A percentile compares a stretch with the other conserved stretches of the same genome.
Evolutionary conservation across 148 eudicot species (phyloP).

Genomic region (Limonium bicolor): DNA sequence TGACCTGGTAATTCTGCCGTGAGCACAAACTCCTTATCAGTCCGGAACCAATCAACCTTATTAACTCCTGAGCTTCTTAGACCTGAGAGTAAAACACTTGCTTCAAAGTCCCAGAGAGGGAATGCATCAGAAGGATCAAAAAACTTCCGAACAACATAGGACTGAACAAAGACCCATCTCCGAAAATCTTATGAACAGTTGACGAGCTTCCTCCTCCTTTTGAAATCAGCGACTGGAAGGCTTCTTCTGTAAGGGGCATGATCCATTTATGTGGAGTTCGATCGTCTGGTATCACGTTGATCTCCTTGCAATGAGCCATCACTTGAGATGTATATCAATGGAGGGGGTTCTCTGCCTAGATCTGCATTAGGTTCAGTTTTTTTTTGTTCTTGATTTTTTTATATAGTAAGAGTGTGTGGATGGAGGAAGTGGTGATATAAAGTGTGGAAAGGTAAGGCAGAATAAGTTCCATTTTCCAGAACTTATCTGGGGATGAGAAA

Average conservation of each 20-base stretch:
- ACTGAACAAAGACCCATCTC: slow-evolving; percentile 61
- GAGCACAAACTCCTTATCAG: slow-evolving; percentile 37
- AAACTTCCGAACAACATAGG: slow-evolving; percentile 78
- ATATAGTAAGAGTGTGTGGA: too few species aligned
- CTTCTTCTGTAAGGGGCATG: slow-evolving; percentile 52
- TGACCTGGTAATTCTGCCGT: slow-evolving; percentile 58
- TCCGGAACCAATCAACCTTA: slow-evolving; percentile 49
- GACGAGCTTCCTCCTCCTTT: slow-evolving; percentile 30
- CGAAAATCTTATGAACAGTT: slow-evolving; percentile 23
- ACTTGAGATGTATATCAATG: too few species aligned
- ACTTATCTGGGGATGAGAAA: too few species aligned
- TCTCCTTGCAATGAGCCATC: slow-evolving; percentile 33
- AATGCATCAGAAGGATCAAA: slow-evolving; percentile 94
- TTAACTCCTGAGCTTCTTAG: slow-evolving; percentile 16
- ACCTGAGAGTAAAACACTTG: slow-evolving; percentile 32
- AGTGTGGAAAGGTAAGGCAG: too few species aligned
- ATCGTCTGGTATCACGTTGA: slow-evolving; percentile 47
- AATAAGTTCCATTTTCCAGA: too few species aligned
- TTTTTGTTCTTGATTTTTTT: too few species aligned
- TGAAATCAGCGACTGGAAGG: slow-evolving; percentile 25
- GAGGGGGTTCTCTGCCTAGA: too few species aligned
- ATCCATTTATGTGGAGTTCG: slow-evolving; percentile 55
- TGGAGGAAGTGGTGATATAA: too few species aligned
- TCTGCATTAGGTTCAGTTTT: too few species aligned
- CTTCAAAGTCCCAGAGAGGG: slow-evolving; percentile 83